These are phyloP conservation scores for Oryza punctata DNA, from an alignment of 176 grass and related monocot genomes.

Conservation along the genomic window DNA sequence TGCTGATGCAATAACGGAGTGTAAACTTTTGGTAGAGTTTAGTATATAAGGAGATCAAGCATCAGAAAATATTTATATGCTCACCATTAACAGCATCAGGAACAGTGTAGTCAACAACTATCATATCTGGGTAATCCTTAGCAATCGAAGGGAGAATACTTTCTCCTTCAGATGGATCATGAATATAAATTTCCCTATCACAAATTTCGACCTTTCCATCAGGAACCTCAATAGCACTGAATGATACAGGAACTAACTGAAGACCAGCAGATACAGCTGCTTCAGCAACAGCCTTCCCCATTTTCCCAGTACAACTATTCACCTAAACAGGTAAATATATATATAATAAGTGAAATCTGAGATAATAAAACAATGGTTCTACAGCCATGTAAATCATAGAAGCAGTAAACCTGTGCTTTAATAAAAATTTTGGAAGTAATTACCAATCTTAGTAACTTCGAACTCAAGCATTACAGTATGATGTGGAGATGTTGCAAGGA, in stretches of 20 bases:
- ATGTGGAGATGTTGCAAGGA: constrained; percentile 12
- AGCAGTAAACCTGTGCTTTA: constrained; percentile 8
- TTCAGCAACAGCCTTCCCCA: constrained; percentile 80
- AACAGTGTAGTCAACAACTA: constrained; percentile 91
- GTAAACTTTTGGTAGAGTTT: neutral
- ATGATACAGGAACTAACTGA: constrained; percentile 79
- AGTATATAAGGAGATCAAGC: neutral
- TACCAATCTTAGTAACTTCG: neutral
- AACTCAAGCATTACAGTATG: neutral
- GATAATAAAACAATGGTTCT: neutral
- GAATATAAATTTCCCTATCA: constrained; percentile 60
- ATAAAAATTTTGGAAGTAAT: constrained; percentile 15
- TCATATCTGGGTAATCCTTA: constrained; percentile 70
- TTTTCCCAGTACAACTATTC: constrained; percentile 90
- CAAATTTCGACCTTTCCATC: constrained; percentile 62
- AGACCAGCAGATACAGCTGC: constrained; percentile 77
- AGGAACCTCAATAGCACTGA: constrained; percentile 58
- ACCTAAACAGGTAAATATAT: constrained; percentile 50
- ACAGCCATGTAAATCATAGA: constrained; percentile 3
- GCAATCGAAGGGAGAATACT: constrained; percentile 54
- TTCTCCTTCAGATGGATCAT: constrained; percentile 70
- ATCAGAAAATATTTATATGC: constrained; percentile 14
- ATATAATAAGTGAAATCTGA: neutral
- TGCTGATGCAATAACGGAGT: neutral
- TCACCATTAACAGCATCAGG: constrained; percentile 90